phyloP scores from a whole-genome alignment of 2,329 filamentous ascomycete genomes.

The Dactylonectria estremocensis region DNA sequence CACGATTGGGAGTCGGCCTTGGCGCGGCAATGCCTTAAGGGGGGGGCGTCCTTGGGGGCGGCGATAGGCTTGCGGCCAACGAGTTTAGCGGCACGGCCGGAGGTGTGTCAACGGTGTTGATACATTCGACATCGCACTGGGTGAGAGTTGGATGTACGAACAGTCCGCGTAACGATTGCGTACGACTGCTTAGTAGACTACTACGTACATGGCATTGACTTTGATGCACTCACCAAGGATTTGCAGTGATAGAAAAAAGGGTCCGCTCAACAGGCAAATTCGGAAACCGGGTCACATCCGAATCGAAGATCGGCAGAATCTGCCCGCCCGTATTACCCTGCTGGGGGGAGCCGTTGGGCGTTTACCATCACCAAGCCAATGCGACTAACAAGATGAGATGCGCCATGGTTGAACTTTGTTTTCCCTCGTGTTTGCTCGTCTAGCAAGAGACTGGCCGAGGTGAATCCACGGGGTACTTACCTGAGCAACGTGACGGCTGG shows the following conservation, averaged over 20 bases:
- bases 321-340: neutral
- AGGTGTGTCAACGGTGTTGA: neutral
- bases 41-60: constrained; percentile 10
- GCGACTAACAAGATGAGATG: constrained; percentile 10
- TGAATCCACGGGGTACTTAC: neutral
- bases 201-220: too few relatives aligned
- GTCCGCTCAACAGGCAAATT: neutral
- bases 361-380: neutral
- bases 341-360: neutral
- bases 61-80: neutral
- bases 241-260: too few relatives aligned
- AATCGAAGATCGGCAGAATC: neutral
- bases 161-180: too few relatives aligned
- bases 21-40: constrained; percentile 5
- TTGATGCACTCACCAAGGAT: too few relatives aligned
- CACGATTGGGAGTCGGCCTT: constrained; percentile 37
- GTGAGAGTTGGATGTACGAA: neutral
- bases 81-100: neutral
- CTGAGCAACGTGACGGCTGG: neutral
- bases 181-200: too few relatives aligned
- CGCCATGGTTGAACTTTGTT: constrained; percentile 11
- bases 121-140: constrained; percentile 15
- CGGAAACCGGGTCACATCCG: neutral
- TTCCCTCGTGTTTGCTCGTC: constrained; percentile 14
- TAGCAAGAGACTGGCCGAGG: neutral